Base-by-base conservation (phyloP, 2,329 filamentous ascomycete species). In the Geoglossum cookeanum region DNA sequence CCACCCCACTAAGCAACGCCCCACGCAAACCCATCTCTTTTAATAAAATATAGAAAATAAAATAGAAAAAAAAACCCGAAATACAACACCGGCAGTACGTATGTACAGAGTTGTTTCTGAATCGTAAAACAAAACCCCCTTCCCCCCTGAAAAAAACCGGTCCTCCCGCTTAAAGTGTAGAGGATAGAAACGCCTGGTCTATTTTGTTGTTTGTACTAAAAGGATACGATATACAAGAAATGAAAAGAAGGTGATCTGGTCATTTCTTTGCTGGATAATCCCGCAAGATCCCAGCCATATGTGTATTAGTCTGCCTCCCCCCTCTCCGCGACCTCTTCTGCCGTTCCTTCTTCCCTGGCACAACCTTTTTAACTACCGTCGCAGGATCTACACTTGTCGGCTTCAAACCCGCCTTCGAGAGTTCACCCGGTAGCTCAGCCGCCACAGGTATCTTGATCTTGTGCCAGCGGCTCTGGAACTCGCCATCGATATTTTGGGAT, bases 211-310 rank as follows among this genome's bases (percentile, higher is more conserved):
- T 42, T 11, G 8, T 15, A 13, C 13, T 7, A 22, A 22, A 22
- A 22, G 22, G 22, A 22, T 22, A 13, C 7, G 39, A 8, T 11
- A 49, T 49, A 35, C 32, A 5, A n/a, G 4, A 30, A 52, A 22
- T 29, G 15, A 11, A 42, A 15, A 7, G 8, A 42, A 7, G 11
- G 6, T 13, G 35, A 47, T 33, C 1, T 27, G 30, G 11, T 48
- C 47, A 57, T 33, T 45, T 52, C 39, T 48, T 57, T 13, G 27
- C 17, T 9, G 55, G 53, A 61, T 80, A 90, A 67, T 91, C 86
- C 71, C 88, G 83, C 66, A 94, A 75, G 59, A 94, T 77, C 61
- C 84, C 81, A 63, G 77, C 76, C 88, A 95, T 59, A 58, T 62
- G 61, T 58, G 60, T 62, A 48, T 62, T 62, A 45, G 61, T 62